phyloP scores from a whole-genome alignment of 495 filamentous ascomycete genomes.

The Acidiella bohemica region DNA sequence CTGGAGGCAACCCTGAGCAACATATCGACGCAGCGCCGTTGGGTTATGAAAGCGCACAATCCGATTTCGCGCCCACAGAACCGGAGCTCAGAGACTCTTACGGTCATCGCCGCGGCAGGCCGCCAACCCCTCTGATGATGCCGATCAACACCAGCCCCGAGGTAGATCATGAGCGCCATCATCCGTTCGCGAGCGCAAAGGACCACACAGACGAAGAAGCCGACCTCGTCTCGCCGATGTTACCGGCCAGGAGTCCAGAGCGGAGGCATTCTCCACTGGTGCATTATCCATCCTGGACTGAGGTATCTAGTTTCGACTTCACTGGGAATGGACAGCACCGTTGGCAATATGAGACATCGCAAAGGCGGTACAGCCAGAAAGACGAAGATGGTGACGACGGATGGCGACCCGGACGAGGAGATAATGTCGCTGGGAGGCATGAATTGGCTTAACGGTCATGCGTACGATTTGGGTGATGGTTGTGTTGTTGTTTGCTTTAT shows the following conservation, averaged over 20 bases:
- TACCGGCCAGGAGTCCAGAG: constrained; percentile 9
- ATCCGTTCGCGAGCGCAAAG: constrained; percentile 14
- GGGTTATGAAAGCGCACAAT: too few relatives aligned
- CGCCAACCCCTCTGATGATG: constrained; percentile 15
- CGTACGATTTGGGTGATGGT: too few relatives aligned
- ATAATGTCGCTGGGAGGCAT: neutral
- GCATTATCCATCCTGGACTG: constrained; percentile 16
- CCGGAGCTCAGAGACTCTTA: too few relatives aligned
- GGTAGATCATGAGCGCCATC: neutral
- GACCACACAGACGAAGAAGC: constrained; percentile 14
- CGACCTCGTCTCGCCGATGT: constrained; percentile 16
- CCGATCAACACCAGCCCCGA: neutral
- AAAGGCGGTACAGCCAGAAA: too few relatives aligned
- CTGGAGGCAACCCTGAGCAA: too few relatives aligned
- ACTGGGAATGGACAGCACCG: constrained; percentile 1
- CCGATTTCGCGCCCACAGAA: too few relatives aligned
- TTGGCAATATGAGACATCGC: too few relatives aligned
- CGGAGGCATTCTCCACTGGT: constrained; percentile 14
- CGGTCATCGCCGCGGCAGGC: too few relatives aligned
- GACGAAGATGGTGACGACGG: constrained; percentile 3
- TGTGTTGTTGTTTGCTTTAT: neutral
- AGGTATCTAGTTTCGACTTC: constrained; percentile 12
- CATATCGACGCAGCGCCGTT: too few relatives aligned
- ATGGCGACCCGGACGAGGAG: neutral
- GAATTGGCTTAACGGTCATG: constrained; percentile 7